Conservation (phyloP, 1,284 basidiomycete species). For the Grifola frondosa region DNA sequence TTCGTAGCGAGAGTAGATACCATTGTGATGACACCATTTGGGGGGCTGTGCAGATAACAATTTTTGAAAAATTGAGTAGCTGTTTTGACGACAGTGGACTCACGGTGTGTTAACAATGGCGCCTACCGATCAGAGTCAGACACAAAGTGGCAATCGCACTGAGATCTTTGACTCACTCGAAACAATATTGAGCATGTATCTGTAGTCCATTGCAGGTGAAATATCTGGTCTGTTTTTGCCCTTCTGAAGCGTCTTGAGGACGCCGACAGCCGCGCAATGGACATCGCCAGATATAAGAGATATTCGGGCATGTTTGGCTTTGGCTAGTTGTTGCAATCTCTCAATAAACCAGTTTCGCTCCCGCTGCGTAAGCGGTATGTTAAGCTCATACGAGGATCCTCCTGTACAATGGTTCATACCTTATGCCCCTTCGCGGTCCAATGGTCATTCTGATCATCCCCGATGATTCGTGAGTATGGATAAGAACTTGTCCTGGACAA, state of each 20-base stretch:
- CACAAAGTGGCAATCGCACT: neutral
- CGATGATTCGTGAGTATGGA: too few species aligned
- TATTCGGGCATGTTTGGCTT: conserved; percentile 62
- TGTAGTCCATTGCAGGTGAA: conserved; percentile 59
- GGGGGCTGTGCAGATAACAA: conserved; percentile 47
- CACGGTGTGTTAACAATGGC: conserved; percentile 83
- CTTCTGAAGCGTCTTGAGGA: conserved; percentile 66
- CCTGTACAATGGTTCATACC: conserved; percentile 34
- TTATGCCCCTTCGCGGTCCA: conserved; percentile 86
- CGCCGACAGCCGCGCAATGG: conserved; percentile 83
- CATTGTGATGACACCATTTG: conserved; percentile 76
- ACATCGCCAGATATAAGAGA: conserved; percentile 91
- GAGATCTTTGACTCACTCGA: conserved; percentile 50
- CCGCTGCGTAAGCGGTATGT: conserved; percentile 43
- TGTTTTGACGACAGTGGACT: conserved; percentile 27
- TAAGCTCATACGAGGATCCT: neutral
- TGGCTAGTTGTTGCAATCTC: conserved; percentile 72
- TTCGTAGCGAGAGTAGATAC: conserved; percentile 81
- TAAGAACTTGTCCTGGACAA: neutral
- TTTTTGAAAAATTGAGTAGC: neutral
- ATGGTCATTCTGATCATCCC: conserved; percentile 86
- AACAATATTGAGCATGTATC: conserved; percentile 87
- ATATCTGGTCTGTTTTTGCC: conserved; percentile 48
- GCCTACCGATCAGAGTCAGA: conserved; percentile 38
- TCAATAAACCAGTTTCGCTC: conserved; percentile 92